A percentile compares a stretch with the other conserved stretches of the same genome.
These are phyloP conservation scores for Globisporangium camurandrum DNA, from an alignment of 352 stramenopile genomes.

Conservation along the genomic window DNA sequence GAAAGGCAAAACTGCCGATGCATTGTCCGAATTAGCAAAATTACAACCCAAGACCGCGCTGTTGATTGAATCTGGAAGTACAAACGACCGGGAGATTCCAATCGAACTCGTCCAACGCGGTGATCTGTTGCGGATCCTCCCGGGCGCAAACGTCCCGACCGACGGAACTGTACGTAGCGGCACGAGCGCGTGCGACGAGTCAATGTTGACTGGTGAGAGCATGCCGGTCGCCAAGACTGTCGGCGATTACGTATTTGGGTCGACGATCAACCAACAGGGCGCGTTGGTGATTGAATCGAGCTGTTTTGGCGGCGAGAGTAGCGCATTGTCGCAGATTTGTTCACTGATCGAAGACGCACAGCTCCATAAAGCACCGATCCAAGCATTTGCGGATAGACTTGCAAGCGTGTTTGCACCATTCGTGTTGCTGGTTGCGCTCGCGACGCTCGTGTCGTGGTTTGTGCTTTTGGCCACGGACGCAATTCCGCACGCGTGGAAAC, in stretches of 20 bases:
- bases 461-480: slow-evolving; percentile 35
- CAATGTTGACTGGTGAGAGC: slow-evolving; percentile 81
- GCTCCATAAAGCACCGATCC: slow-evolving; percentile 83
- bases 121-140: slow-evolving; percentile 62
- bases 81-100: slow-evolving; percentile 60
- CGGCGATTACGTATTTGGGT: slow-evolving; percentile 80
- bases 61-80: slow-evolving; percentile 38
- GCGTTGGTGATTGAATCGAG: slow-evolving; percentile 80
- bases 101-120: slow-evolving; percentile 82
- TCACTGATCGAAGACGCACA: slow-evolving; percentile 84
- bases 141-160: slow-evolving; percentile 71
- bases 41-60: slow-evolving; percentile 76
- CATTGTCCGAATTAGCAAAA: slow-evolving; percentile 61
- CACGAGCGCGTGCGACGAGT: slow-evolving; percentile 65
- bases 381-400: slow-evolving; percentile 74
- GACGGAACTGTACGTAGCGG: slow-evolving; percentile 75
- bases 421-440: slow-evolving; percentile 46
- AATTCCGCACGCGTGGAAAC: slow-evolving; percentile 44
- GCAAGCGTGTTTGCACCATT: slow-evolving; percentile 61
- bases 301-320: slow-evolving; percentile 63
- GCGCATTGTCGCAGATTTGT: slow-evolving; percentile 66
- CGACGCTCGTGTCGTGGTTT: slow-evolving; percentile 60
- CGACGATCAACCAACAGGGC: slow-evolving; percentile 79
- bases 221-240: slow-evolving; percentile 79
- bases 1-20: slow-evolving; percentile 79